Evolutionary conservation across 805 yeast genomes (phyloP).

Genomic region (Candida golubevii): DNA sequence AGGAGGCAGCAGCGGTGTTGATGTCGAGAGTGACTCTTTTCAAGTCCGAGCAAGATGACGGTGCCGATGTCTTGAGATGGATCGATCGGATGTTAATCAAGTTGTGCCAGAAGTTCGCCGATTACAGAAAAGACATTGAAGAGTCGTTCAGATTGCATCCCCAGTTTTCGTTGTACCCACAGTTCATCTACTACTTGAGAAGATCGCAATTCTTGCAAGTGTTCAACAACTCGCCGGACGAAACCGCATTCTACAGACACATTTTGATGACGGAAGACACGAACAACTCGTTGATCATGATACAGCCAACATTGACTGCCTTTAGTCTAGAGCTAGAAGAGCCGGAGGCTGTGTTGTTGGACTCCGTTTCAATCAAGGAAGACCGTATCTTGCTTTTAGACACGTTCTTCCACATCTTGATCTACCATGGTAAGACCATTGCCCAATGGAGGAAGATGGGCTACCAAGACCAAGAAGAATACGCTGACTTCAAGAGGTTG

Average conservation of each 20-base stretch:
- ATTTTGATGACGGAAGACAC: conserved; percentile 88
- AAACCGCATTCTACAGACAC: conserved; percentile 95
- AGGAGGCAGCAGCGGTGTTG: conserved; percentile 95
- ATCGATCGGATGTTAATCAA: conserved; percentile 87
- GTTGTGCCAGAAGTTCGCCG: conserved; percentile 90
- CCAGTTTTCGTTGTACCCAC: conserved; percentile 86
- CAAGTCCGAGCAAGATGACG: conserved; percentile 76
- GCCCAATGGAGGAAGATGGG: conserved; percentile 97
- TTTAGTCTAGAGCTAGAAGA: conserved; percentile 66
- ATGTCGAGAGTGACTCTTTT: conserved; percentile 88
- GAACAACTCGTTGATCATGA: conserved; percentile 90
- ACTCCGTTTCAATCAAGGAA: conserved; percentile 86
- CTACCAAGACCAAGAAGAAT: conserved; percentile 87
- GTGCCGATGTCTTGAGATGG: conserved; percentile 92
- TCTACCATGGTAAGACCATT: conserved; percentile 91
- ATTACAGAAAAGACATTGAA: conserved; percentile 83
- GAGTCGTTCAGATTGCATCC: conserved; percentile 77
- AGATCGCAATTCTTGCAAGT: conserved; percentile 95
- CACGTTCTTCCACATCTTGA: conserved; percentile 93
- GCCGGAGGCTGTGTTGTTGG: conserved; percentile 89
- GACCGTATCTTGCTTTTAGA: conserved; percentile 85
- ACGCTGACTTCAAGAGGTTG: conserved; percentile 79
- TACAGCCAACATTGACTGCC: conserved; percentile 92
- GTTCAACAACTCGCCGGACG: conserved; percentile 98
- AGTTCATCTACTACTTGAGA: conserved; percentile 91